phyloP scores from a whole-genome alignment of 768 basidiomycete genomes.

The Podaxis pistillaris region DNA sequence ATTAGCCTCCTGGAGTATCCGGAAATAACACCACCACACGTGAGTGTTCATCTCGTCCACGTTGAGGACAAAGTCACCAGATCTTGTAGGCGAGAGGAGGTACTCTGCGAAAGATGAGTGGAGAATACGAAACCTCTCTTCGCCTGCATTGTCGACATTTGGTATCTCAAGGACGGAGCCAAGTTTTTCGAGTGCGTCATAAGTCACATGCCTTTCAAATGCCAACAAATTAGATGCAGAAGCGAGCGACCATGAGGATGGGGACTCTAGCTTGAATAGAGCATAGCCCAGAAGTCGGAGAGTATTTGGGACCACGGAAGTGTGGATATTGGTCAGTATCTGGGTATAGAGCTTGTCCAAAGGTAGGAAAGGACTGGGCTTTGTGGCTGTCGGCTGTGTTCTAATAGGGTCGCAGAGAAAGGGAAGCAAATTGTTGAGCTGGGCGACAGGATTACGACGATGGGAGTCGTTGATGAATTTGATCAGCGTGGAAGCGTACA shows the following conservation, averaged over 20 bases:
- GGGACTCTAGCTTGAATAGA: background rate
- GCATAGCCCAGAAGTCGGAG: background rate
- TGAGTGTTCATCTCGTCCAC: background rate
- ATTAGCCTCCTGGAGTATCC: background rate
- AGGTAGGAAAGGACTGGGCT: background rate
- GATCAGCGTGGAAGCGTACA: background rate
- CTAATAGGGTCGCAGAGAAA: background rate
- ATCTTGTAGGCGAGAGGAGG: background rate
- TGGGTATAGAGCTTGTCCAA: background rate
- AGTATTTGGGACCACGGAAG: background rate
- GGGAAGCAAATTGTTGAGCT: background rate
- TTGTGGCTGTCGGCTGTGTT: background rate
- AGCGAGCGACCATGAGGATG: background rate
- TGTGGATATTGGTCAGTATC: background rate
- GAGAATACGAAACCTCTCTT: background rate
- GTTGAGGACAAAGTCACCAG: background rate
- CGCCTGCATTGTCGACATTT: background rate
- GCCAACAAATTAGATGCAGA: background rate
- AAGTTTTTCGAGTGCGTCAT: background rate
- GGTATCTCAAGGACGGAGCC: background rate
- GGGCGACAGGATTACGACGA: background rate
- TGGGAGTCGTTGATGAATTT: background rate
- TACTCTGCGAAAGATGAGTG: background rate
- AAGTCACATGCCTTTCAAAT: background rate
- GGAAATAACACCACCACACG: background rate